phyloP scores from a whole-genome alignment of 2,329 filamentous ascomycete genomes.

The Aspergillus luchuensis region DNA sequence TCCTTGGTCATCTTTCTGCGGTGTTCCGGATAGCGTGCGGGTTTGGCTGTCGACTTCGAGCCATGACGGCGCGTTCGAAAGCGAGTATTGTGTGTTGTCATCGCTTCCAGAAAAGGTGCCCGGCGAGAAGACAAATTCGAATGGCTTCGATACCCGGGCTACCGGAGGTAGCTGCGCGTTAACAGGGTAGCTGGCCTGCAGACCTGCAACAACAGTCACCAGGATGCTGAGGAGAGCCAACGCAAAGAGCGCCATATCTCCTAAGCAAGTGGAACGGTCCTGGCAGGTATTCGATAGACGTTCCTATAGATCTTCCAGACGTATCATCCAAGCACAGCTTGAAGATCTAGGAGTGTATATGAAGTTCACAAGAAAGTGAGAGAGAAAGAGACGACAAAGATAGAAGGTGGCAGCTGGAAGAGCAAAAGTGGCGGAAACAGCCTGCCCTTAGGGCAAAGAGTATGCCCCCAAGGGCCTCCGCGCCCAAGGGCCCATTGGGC shows the following conservation, averaged over 20 bases:
- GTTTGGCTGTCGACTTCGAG: slow-evolving; percentile 67
- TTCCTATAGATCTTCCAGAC: slow-evolving; percentile 6
- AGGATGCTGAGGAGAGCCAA: slow-evolving; percentile 30
- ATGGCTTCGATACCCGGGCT: slow-evolving; percentile 65
- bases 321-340: slow-evolving; percentile 6
- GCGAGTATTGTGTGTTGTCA: slow-evolving; percentile 63
- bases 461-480: slow-evolving; percentile 26
- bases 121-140: slow-evolving; percentile 43
- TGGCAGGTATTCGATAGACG: slow-evolving; percentile 21
- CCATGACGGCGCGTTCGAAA: slow-evolving; percentile 70
- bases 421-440: slow-evolving; percentile 22
- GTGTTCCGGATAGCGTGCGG: slow-evolving; percentile 71
- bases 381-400: slow-evolving; percentile 18
- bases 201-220: slow-evolving; percentile 36
- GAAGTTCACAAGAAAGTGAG: too few species aligned
- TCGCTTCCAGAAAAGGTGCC: slow-evolving; percentile 70
- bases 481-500: slow-evolving; percentile 33
- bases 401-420: slow-evolving; percentile 10
- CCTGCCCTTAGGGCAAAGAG: slow-evolving; percentile 26
- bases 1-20: slow-evolving; percentile 59
- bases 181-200: slow-evolving; percentile 66
- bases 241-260: slow-evolving; percentile 32
- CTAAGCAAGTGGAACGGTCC: slow-evolving; percentile 10
- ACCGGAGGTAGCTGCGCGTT: slow-evolving; percentile 83
- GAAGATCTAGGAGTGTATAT: slow-evolving; percentile 2